These are phyloP conservation scores for Aspergillus leporis DNA, from an alignment of 495 filamentous ascomycete species.

Conservation along the genomic window DNA sequence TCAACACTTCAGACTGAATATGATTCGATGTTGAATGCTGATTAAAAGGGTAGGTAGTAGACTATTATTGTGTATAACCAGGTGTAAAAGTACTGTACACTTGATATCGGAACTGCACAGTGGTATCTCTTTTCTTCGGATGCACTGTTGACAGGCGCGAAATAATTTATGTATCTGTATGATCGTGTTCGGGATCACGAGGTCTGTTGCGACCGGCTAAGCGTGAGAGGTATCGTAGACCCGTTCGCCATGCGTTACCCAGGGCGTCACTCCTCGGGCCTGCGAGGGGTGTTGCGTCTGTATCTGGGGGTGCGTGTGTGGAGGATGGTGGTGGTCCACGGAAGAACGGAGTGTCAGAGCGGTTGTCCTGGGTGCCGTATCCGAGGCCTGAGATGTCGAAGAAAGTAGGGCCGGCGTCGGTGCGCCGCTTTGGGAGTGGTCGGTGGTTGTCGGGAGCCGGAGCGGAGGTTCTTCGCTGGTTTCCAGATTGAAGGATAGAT, in stretches of 20 bases:
- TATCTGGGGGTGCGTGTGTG: conserved; percentile 1
- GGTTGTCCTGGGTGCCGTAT: conserved; percentile 34
- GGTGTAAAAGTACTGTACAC: conserved; percentile 12
- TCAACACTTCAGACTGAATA: background rate
- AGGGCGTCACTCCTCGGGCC: conserved; percentile 33
- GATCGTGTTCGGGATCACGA: conserved; percentile 17
- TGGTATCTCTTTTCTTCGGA: background rate
- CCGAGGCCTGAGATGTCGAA: conserved; percentile 12
- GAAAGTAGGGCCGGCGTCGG: background rate
- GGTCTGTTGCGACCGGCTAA: conserved; percentile 23
- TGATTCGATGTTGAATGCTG: background rate
- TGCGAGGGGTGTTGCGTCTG: conserved; percentile 25
- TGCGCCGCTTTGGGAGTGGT: conserved; percentile 26
- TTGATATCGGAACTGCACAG: background rate
- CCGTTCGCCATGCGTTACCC: conserved; percentile 27
- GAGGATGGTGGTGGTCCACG: conserved; percentile 3
- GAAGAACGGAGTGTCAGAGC: background rate
- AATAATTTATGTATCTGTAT: conserved; percentile 2
- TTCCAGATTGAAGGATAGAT: conserved; percentile 10
- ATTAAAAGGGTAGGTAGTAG: background rate
- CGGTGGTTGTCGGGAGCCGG: conserved; percentile 24
- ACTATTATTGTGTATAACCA: background rate
- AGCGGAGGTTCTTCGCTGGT: conserved; percentile 30
- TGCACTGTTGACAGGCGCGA: background rate
- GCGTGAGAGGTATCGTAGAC: conserved; percentile 29